phyloP scores from a whole-genome alignment of 495 filamentous ascomycete species.

The Aspergillus panamensis region DNA sequence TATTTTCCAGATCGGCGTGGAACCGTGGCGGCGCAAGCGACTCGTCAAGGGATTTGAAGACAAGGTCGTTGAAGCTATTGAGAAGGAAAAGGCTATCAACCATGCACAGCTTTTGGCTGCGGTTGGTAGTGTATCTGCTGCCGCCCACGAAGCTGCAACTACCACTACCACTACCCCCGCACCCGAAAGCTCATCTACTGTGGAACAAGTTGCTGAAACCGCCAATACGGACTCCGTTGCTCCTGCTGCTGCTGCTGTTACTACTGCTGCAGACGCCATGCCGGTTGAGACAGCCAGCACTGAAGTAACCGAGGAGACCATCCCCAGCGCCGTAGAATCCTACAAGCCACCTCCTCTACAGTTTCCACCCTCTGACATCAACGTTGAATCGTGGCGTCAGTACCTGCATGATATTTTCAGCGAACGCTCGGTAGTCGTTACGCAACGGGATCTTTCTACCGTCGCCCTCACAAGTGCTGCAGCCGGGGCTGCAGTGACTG shows the following conservation, averaged over 20 bases:
- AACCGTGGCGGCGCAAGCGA: slow-evolving; percentile 82
- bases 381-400: slow-evolving; percentile 49
- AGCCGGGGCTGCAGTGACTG: slow-evolving; percentile 64
- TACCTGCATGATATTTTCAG: slow-evolving; percentile 57
- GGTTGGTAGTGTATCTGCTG: slow-evolving; percentile 11
- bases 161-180: neutral
- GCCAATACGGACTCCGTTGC: neutral
- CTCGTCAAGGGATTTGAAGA: slow-evolving; percentile 75
- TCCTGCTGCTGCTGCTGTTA: neutral
- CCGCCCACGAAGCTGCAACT: neutral
- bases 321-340: slow-evolving; percentile 17
- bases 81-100: slow-evolving; percentile 57
- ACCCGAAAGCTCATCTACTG: slow-evolving; percentile 3
- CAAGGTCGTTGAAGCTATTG: slow-evolving; percentile 77
- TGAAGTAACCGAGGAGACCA: slow-evolving; percentile 5
- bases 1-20: slow-evolving; percentile 85
- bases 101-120: slow-evolving; percentile 17
- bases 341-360: slow-evolving; percentile 26
- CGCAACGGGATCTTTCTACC: slow-evolving; percentile 71
- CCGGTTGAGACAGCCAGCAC: no score
- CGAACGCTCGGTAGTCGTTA: slow-evolving; percentile 61
- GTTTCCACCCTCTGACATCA: slow-evolving; percentile 23
- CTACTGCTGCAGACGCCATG: neutral
- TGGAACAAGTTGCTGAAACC: neutral
- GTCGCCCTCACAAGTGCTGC: slow-evolving; percentile 68